Percentiles rank a stretch among this genome's conserved stretches.
Conservation (phyloP, 1,284 basidiomycete genomes). For the Ustilago crameri region DNA sequence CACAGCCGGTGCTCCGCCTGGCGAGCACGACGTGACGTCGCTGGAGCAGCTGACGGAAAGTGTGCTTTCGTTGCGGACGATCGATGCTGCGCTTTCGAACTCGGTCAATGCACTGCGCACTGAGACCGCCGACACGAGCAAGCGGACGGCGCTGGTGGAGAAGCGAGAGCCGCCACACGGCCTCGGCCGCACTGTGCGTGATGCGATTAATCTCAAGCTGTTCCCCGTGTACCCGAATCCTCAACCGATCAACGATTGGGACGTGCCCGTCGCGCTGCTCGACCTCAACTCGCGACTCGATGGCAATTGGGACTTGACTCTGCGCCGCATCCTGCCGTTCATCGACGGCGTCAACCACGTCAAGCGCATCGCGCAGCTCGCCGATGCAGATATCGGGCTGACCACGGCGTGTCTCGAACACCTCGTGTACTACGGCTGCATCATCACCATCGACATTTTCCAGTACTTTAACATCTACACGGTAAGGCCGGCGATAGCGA, state of each 20-base stretch:
- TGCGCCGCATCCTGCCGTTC: slow-evolving; percentile 76
- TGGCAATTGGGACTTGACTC: slow-evolving; percentile 95
- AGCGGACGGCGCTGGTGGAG: slow-evolving; percentile 40
- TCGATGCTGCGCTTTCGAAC: slow-evolving; percentile 51
- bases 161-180: slow-evolving; percentile 62
- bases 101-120: slow-evolving; percentile 38
- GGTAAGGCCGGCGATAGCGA: slow-evolving; percentile 82
- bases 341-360: slow-evolving; percentile 93
- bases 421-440: slow-evolving; percentile 94
- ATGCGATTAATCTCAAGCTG: slow-evolving; percentile 77
- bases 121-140: slow-evolving; percentile 13
- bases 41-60: slow-evolving; percentile 47
- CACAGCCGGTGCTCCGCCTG: slow-evolving; percentile 4
- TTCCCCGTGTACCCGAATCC: slow-evolving; percentile 98
- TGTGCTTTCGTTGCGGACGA: slow-evolving; percentile 49
- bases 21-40: slow-evolving; percentile 4
- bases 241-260: slow-evolving; percentile 87
- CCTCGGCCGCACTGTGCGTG: slow-evolving; percentile 63
- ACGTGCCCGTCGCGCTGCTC: slow-evolving; percentile 90
- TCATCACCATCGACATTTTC: slow-evolving; percentile 95
- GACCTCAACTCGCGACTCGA: slow-evolving; percentile 83
- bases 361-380: slow-evolving; percentile 87
- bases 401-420: slow-evolving; percentile 90
- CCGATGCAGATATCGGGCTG: slow-evolving; percentile 86
- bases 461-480: slow-evolving; percentile 95